Evolutionary conservation across 2,329 filamentous ascomycete genomes (phyloP), one percentile per base, ranked within the genome.

Genomic region (Eutypa lata): DNA sequence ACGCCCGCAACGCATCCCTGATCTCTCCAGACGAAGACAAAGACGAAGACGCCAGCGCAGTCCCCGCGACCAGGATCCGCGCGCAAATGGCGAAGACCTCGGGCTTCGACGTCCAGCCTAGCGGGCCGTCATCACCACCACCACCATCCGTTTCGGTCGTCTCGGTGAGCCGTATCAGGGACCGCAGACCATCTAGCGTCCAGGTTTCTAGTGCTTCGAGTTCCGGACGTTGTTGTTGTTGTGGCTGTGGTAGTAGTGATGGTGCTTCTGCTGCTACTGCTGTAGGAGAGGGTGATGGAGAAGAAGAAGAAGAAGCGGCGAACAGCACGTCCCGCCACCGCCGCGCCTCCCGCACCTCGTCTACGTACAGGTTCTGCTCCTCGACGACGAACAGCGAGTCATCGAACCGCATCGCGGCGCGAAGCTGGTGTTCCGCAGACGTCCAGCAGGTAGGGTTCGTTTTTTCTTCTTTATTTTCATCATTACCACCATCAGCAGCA

Each of bases 291-390:
- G n/a, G n/a, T n/a, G n/a, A n/a, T n/a, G 38, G 10, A 42, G 49
- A 61, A 71, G 31, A 16, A 4, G 47, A 50, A 1, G 46, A 19
- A 6, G 47, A 31, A 22, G 33, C 33, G 35, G 31, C 18, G 19
- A 52, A 26, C 46, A 89, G 71, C 2, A 82, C 73, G 16, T 68
- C 68, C 0, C 78, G 72, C 91, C 91, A 97, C n/a, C 84, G 68
- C 18, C 78, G 72, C 3, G 85, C 77, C 68, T 97, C 92, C 47
- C 85, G 78, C 6, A 90, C 82, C 60, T 91, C 86, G 67, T 97
- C 93, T 48, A 93, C 76, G 68, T 90, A 97, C n/a, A 97, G 78
- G 66, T 99, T 99, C 67, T 96, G 91, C 68, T 95, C 92, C 71
- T 99, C 94, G 52, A 91, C 80, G 1, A 82, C 87, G 67, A 99